Conservation (phyloP, 2,329 filamentous ascomycete genomes). For the Didymellaceae sp. region DNA sequence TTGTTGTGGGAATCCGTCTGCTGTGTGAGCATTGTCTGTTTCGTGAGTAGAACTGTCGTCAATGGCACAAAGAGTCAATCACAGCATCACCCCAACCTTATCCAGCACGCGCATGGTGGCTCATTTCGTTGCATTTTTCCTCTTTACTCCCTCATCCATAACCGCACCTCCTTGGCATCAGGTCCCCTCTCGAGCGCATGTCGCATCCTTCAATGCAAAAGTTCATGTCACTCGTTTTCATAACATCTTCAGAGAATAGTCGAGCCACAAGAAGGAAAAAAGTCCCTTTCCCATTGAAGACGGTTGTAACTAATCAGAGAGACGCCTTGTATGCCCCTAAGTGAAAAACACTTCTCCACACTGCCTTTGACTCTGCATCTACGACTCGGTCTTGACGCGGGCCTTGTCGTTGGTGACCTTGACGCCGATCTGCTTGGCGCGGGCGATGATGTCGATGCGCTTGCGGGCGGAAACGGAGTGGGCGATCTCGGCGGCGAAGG, state of each 20-base stretch:
- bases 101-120: slow-evolving; percentile 26
- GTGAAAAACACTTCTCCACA: slow-evolving; percentile 24
- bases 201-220: too few relatives aligned
- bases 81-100: neutral
- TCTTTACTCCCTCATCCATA: slow-evolving; percentile 27
- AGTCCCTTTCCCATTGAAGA: slow-evolving; percentile 47
- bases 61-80: neutral
- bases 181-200: neutral
- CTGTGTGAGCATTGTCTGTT: neutral
- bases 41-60: neutral
- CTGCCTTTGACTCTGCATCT: slow-evolving; percentile 40
- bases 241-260: slow-evolving; percentile 25
- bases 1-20: neutral
- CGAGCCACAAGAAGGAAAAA: slow-evolving; percentile 31
- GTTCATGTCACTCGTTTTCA: too few relatives aligned
- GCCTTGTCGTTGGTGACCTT: slow-evolving; percentile 99
- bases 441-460: slow-evolving; percentile 96
- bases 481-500: slow-evolving; percentile 98
- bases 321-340: slow-evolving; percentile 49
- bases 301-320: slow-evolving; percentile 48
- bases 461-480: slow-evolving; percentile 98
- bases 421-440: slow-evolving; percentile 97
- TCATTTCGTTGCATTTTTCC: slow-evolving; percentile 41
- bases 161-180: neutral
- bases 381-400: slow-evolving; percentile 93